Evolutionary conservation across 306 rosid genomes (phyloP), one percentile per base, ranked within the genome.

Genomic region (Lagenaria siceraria): DNA sequence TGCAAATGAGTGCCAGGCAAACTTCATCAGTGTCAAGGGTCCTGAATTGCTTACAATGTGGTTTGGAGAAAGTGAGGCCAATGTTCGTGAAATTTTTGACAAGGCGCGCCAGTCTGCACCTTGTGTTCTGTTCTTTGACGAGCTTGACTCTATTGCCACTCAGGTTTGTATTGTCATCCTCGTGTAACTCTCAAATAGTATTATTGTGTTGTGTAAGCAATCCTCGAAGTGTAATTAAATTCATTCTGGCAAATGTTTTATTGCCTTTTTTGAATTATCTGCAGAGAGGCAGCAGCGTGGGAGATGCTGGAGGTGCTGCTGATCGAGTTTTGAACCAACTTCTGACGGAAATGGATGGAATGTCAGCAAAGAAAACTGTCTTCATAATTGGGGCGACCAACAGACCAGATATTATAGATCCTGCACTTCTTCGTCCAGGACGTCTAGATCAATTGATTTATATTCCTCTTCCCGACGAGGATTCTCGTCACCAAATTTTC

Each of bases 391-490:
- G 84, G 51, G 88, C 86, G 10, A 85, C 86, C 73, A 85, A 85
- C 75, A 81, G 88, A 61, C 88, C 88, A 19, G 88, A 85, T 71
- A 82, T 85, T 36, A 84, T 85, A n/a, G 82, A 84, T 77, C 81
- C 87, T 42, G 88, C 88, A 54, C 86, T 85, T 66, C 88, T 85
- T 15, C 83, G 88, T 8, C 88, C 88, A 31, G 88, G 88, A 17
- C 84, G 88, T 48, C 80, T 85, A 0, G 86, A 85, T 75, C 84
- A 81, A 19, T 59, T 81, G 60, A 78, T 81, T 60, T 81, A 77
- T 40, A 81, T 81, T 65, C 79, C 84, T 40, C 84, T 82, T 5
- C 84, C 84, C 0, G 84, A 82, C 7, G 84, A 82, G 61, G 78
- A 73, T 21, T 82, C 84, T 13, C 78, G 81, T 29, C 36, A 66